phyloP scores from a whole-genome alignment of 495 filamentous ascomycete species.

The Penicillium chermesinum region DNA sequence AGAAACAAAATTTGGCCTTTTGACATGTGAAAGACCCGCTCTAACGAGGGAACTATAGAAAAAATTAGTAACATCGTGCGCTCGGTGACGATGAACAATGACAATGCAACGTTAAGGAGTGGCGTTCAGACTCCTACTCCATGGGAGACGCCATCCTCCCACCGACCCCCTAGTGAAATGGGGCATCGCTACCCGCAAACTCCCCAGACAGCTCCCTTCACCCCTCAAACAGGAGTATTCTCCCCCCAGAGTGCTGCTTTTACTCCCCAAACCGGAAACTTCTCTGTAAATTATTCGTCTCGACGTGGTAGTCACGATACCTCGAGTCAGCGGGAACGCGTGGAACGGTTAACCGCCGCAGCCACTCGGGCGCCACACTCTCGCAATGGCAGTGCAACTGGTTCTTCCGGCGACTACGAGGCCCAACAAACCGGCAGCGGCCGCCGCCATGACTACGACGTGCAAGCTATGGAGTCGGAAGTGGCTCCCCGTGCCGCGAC shows the following conservation, averaged over 20 bases:
- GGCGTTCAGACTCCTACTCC: slow-evolving; percentile 51
- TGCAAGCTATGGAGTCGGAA: slow-evolving; percentile 92
- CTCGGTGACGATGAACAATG: slow-evolving; percentile 64
- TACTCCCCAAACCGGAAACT: not conserved
- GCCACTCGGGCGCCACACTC: slow-evolving; percentile 47
- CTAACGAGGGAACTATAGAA: slow-evolving; percentile 48
- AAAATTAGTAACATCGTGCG: slow-evolving; percentile 95
- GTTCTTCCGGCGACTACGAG: slow-evolving; percentile 75
- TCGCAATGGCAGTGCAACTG: slow-evolving; percentile 70
- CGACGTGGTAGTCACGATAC: slow-evolving; percentile 56
- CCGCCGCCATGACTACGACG: slow-evolving; percentile 87
- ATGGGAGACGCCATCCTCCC: slow-evolving; percentile 52
- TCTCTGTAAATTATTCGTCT: not conserved
- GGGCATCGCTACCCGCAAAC: slow-evolving; percentile 27
- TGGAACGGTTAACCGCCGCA: slow-evolving; percentile 55
- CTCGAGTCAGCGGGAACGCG: slow-evolving; percentile 43
- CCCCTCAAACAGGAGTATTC: not conserved
- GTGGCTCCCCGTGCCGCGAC: slow-evolving; percentile 62
- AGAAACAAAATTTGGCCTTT: not conserved
- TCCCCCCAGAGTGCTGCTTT: slow-evolving; percentile 1
- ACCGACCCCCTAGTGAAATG: slow-evolving; percentile 45
- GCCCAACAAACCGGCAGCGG: slow-evolving; percentile 42
- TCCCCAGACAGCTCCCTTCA: not conserved
- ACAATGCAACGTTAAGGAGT: slow-evolving; percentile 48
- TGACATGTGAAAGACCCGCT: not conserved